Evolutionary conservation across 345 rosid species (phyloP).

Genomic region (Rhizophora apiculata): DNA sequence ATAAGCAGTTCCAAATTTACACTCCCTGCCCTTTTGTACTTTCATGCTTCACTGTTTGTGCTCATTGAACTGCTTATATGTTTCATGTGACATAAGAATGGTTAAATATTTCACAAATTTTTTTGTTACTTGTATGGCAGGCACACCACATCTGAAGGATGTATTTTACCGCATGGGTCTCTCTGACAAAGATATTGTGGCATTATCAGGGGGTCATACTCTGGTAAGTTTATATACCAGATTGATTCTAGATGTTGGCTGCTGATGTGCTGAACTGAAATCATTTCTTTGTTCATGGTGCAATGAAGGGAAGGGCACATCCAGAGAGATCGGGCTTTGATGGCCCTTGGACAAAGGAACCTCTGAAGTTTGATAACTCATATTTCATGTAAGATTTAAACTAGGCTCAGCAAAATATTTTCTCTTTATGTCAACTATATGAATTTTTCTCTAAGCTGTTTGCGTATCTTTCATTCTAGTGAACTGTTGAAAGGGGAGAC

Average conservation of each 20-base stretch:
- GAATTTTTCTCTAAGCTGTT: not conserved
- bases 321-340: slow-evolving; percentile 94
- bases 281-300: slow-evolving; percentile 15
- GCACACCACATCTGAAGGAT: slow-evolving; percentile 67
- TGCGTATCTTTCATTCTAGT: slow-evolving; percentile 28
- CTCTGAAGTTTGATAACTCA: slow-evolving; percentile 88
- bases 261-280: slow-evolving; percentile 1
- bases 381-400: slow-evolving; percentile 68
- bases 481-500: slow-evolving; percentile 72
- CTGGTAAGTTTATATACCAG: slow-evolving; percentile 29
- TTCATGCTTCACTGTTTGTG: too few species aligned
- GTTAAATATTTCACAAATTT: not conserved
- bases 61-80: too few species aligned
- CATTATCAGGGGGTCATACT: slow-evolving; percentile 56
- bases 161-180: slow-evolving; percentile 87
- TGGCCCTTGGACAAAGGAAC: slow-evolving; percentile 95
- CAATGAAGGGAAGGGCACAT: slow-evolving; percentile 78
- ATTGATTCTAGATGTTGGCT: not conserved
- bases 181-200: slow-evolving; percentile 85
- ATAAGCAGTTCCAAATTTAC: too few species aligned
- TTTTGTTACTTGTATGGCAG: slow-evolving; percentile 34
- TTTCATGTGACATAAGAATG: too few species aligned
- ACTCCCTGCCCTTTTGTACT: too few species aligned
- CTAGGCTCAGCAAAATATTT: not conserved
- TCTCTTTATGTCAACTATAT: not conserved